Conservation (phyloP, 495 filamentous ascomycete species). For the Hyaloscypha bicolor region DNA sequence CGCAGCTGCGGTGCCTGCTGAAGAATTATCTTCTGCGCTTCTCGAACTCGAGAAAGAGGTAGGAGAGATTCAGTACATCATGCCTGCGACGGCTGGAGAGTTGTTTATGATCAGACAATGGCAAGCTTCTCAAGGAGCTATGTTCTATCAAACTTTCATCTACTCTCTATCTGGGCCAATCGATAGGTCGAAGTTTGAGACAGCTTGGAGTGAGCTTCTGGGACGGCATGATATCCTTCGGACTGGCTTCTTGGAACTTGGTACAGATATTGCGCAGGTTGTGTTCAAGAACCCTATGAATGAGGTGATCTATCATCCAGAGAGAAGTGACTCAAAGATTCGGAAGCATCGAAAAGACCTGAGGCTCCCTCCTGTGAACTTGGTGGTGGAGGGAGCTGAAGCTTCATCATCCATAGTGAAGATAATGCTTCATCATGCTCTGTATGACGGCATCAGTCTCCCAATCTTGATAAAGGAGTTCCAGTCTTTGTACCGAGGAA, state of each 20-base stretch:
- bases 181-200: constrained; percentile 38
- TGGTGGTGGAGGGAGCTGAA: constrained; percentile 27
- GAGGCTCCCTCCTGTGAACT: constrained; percentile 25
- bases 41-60: constrained; percentile 26
- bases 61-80: constrained; percentile 48
- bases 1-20: constrained; percentile 35
- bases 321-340: constrained; percentile 23
- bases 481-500: constrained; percentile 39
- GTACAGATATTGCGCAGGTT: constrained; percentile 35
- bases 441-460: constrained; percentile 62
- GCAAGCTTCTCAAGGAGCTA: constrained; percentile 51
- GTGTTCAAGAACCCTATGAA: constrained; percentile 36
- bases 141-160: constrained; percentile 60
- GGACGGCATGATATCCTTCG: constrained; percentile 54
- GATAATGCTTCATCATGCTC: constrained; percentile 57
- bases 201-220: constrained; percentile 56
- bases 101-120: constrained; percentile 60
- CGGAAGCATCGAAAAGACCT: constrained; percentile 19
- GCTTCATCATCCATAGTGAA: constrained; percentile 24
- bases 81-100: constrained; percentile 62
- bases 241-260: constrained; percentile 38
- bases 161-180: constrained; percentile 43
- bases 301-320: constrained; percentile 15
- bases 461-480: constrained; percentile 50
- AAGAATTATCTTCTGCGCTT: constrained; percentile 35